A percentile compares a stretch with the other conserved stretches of the same genome.
Evolutionary conservation across 805 yeast species (phyloP).

Genomic region (Saccharomycopsis vini): DNA sequence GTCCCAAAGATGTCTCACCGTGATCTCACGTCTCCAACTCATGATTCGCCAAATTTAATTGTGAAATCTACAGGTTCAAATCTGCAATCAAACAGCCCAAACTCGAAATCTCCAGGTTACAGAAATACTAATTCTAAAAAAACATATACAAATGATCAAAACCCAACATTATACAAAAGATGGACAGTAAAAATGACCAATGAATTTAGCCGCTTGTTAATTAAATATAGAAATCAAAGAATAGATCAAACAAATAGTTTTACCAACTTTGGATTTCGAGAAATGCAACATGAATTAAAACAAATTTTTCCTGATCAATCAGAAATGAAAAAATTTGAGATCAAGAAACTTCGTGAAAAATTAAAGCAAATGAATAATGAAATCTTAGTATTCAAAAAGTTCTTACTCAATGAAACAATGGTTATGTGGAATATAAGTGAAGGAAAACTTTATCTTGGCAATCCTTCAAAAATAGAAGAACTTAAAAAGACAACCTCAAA

Average conservation of each 20-base stretch:
- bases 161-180: slow-evolving; percentile 15
- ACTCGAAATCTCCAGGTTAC: too few species aligned
- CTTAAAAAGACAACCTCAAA: slow-evolving; percentile 10
- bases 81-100: too few species aligned
- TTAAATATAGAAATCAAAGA: slow-evolving; percentile 12
- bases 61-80: too few species aligned
- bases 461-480: slow-evolving; percentile 11
- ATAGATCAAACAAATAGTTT: slow-evolving; percentile 15
- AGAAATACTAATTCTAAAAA: too few species aligned
- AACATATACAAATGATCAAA: neutral
- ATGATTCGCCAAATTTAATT: too few species aligned
- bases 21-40: too few species aligned
- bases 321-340: slow-evolving; percentile 18
- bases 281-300: slow-evolving; percentile 15
- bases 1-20: too few species aligned
- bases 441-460: slow-evolving; percentile 13
- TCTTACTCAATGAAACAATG: slow-evolving; percentile 9
- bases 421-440: slow-evolving; percentile 16
- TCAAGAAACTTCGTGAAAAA: slow-evolving; percentile 18
- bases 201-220: slow-evolving; percentile 15
- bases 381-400: slow-evolving; percentile 14
- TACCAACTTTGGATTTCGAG: slow-evolving; percentile 18
- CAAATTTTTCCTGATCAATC: slow-evolving; percentile 15
- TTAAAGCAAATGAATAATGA: slow-evolving; percentile 19
- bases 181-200: slow-evolving; percentile 20